Evolutionary conservation across 768 basidiomycete genomes (phyloP), one percentile per base, ranked within the genome.

Genomic region (Mycena chlorophos): DNA sequence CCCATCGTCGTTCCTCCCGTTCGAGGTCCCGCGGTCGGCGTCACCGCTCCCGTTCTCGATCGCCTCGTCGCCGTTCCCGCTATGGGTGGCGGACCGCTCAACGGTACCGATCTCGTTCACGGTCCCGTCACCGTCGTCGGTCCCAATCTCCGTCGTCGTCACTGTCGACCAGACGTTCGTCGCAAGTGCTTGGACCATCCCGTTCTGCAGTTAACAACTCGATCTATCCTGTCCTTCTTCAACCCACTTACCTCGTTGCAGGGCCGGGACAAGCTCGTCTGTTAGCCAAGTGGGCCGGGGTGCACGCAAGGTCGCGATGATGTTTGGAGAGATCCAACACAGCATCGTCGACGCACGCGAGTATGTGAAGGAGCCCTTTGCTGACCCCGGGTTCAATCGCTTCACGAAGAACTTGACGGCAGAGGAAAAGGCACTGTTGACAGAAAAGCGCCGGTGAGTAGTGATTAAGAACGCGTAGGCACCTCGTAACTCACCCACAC

Each of bases 401-500:
- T 23, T 19, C 22, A 28, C 45, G 1, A 26, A 47, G n/a, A 22
- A 58, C 19, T 34, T 55, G 12, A 40, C 49, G 0, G 23, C 4
- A 4, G 56, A 51, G 12, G 43, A 57, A 25, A 25, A 27, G n/a
- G n/a, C 19, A 14, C 10, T 28, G 5, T 49, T 47, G 22, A n/a
- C 22, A 10, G 43, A 48, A 12, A 55, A 59, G 23, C 53, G 53
- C 6, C 37, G 31, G 57, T 52, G 38, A 51, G 53, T 58, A 10
- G 27, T 27, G 4, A 27, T 27, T 6, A 46, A 25, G 25, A 2
- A 3, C 25, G 6, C 23, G 29, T 31, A 10, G 19, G 4, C 22
- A 2, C 5, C 29, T n/a, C n/a, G n/a, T 5, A 5, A 20, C 2
- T 49, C 25, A 27, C 16, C 30, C 28, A 26, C n/a, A 40, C 38